A percentile compares a stretch with the other conserved stretches of the same genome.
These are phyloP conservation scores for Zygotorulaspora sp. DNA, from an alignment of 805 yeast genomes.

Conservation along the genomic window DNA sequence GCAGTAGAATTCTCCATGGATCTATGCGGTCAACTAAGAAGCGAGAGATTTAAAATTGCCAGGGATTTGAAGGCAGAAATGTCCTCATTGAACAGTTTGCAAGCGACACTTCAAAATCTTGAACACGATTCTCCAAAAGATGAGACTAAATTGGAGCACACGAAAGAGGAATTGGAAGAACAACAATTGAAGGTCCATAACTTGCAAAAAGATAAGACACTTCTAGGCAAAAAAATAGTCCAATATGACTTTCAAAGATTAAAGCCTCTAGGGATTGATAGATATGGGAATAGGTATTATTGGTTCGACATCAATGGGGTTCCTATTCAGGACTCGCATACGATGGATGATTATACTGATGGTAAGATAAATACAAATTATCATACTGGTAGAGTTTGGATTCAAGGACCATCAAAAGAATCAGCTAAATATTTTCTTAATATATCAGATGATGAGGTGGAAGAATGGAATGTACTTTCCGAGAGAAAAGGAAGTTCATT, in stretches of 20 bases:
- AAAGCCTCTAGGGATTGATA: constrained; percentile 72
- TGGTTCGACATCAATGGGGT: constrained; percentile 90
- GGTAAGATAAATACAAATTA: constrained; percentile 51
- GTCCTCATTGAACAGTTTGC: constrained; percentile 5
- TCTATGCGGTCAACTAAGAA: constrained; percentile 31
- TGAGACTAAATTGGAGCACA: constrained; percentile 15
- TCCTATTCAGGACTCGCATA: constrained; percentile 42
- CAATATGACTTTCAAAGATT: constrained; percentile 77
- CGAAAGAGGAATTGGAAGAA: constrained; percentile 23
- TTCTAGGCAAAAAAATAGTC: constrained; percentile 55
- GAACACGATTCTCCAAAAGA: constrained; percentile 15
- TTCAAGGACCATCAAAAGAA: constrained; percentile 78
- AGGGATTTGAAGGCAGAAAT: constrained; percentile 29
- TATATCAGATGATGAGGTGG: constrained; percentile 26
- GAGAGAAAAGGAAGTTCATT: constrained; percentile 18
- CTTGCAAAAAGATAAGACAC: constrained; percentile 45
- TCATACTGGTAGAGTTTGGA: constrained; percentile 80
- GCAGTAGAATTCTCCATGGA: constrained; percentile 34
- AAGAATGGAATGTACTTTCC: constrained; percentile 29
- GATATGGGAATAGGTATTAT: constrained; percentile 85
- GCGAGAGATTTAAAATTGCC: constrained; percentile 32
- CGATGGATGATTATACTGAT: constrained; percentile 41
- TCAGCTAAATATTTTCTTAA: constrained; percentile 38
- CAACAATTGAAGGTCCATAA: constrained; percentile 35
- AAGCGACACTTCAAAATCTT: constrained; percentile 7